A percentile compares a stretch with the other conserved stretches of the same genome.
These are phyloP conservation scores for Erodium trifolium DNA, from an alignment of 441 rosid species.

Conservation along the genomic window DNA sequence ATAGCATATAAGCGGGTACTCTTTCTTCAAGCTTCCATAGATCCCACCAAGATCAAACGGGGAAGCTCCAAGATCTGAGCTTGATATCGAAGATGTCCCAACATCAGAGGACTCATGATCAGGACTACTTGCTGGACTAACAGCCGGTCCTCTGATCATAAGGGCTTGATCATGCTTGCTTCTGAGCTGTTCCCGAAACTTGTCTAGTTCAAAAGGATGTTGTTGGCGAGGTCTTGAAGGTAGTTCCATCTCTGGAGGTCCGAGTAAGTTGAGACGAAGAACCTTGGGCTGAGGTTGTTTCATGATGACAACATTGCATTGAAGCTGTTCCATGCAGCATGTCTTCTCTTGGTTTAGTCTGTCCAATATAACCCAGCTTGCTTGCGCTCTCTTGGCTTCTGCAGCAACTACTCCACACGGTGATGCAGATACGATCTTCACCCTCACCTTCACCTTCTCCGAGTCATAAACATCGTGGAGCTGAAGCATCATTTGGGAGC, in stretches of 20 bases:
- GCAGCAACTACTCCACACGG: slow-evolving; percentile 83
- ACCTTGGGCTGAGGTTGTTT: slow-evolving; percentile 83
- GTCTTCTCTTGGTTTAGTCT: slow-evolving; percentile 78
- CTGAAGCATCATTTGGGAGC: slow-evolving; percentile 94
- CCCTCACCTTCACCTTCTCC: slow-evolving; percentile 86
- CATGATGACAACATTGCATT: slow-evolving; percentile 93
- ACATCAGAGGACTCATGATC: slow-evolving; percentile 92
- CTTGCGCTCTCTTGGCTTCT: slow-evolving; percentile 72
- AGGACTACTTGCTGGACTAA: slow-evolving; percentile 91
- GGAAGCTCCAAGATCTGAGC: slow-evolving; percentile 86
- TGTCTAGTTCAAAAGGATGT: slow-evolving; percentile 33
- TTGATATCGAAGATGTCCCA: slow-evolving; percentile 88
- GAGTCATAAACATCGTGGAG: slow-evolving; percentile 95
- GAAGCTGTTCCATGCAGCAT: slow-evolving; percentile 77
- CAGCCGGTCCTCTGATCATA: slow-evolving; percentile 66
- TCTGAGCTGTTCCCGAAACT: slow-evolving; percentile 34
- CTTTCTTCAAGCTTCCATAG: slow-evolving; percentile 57
- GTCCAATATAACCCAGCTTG: slow-evolving; percentile 80
- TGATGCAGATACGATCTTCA: slow-evolving; percentile 81
- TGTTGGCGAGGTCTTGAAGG: slow-evolving; percentile 32
- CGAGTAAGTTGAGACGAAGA: slow-evolving; percentile 85
- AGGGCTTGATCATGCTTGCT: slow-evolving; percentile 34
- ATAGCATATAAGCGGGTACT: slow-evolving; percentile 42
- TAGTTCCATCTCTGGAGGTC: slow-evolving; percentile 40
- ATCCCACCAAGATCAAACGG: slow-evolving; percentile 58